Percentiles rank a stretch among this genome's conserved stretches.
Evolutionary conservation across 331 rosid species (phyloP).

Genomic region (Saraca asoca): DNA sequence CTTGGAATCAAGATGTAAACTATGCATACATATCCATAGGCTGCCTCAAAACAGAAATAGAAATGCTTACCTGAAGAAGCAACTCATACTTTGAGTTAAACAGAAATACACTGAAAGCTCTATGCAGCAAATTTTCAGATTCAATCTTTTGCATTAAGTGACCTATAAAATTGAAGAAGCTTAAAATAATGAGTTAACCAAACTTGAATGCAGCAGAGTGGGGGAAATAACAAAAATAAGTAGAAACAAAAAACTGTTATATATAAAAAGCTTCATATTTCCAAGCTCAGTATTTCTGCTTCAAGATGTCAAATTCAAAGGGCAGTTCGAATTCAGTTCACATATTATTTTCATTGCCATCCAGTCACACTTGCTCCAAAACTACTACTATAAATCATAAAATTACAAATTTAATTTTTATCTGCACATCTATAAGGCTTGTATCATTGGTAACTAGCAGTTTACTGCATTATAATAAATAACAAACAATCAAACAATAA

Average conservation of each 20-base stretch:
- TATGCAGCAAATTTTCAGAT: conserved; percentile 73
- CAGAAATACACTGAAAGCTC: conserved; percentile 97
- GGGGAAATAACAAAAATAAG: conserved; percentile 14
- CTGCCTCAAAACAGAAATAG: no score
- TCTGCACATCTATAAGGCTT: conserved; percentile 6
- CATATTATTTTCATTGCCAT: conserved; percentile 12
- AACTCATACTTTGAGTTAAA: conserved; percentile 88
- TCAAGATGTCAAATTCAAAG: conserved; percentile 19
- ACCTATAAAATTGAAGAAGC: conserved; percentile 54
- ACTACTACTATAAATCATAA: not conserved
- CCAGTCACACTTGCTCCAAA: conserved; percentile 27
- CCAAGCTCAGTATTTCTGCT: conserved; percentile 9
- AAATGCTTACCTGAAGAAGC: conserved; percentile 97
- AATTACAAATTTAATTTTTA: conserved; percentile 13
- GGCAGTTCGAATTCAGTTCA: not conserved
- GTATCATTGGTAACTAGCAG: conserved; percentile 8
- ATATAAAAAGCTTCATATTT: no score
- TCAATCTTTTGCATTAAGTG: conserved; percentile 98
- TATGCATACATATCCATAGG: no score
- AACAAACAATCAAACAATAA: not conserved
- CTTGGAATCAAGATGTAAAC: conserved; percentile 17
- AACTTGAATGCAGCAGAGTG: not conserved
- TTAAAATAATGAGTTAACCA: conserved; percentile 28
- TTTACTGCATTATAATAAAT: conserved; percentile 19
- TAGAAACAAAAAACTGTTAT: conserved; percentile 19